A percentile compares a stretch with the other conserved stretches of the same genome.
phyloP scores from a whole-genome alignment of 2,329 filamentous ascomycete species.

The Coniochaeta sp. region DNA sequence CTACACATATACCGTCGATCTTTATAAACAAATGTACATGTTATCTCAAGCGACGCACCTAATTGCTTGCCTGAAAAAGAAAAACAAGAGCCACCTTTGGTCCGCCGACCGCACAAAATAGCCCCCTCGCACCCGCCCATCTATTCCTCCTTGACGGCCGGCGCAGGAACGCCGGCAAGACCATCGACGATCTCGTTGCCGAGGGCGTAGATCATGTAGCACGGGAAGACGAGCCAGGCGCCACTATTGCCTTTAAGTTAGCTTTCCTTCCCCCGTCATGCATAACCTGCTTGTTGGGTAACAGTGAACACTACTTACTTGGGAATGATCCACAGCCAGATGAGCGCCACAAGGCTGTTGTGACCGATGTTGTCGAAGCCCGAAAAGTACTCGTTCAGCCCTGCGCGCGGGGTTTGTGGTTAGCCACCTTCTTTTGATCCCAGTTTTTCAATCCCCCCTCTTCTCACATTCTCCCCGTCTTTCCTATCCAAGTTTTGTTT shows the following conservation, averaged over 20 bases:
- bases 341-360: conserved; percentile 35
- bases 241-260: conserved; percentile 33
- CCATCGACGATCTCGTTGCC: conserved; percentile 42
- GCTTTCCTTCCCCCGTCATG: no score
- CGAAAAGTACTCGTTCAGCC: conserved; percentile 50
- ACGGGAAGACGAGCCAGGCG: conserved; percentile 45
- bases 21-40: no score
- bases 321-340: conserved; percentile 50
- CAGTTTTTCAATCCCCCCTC: background rate
- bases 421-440: background rate
- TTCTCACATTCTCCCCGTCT: no score
- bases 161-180: conserved; percentile 29
- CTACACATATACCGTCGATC: no score
- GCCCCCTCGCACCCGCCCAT: no score
- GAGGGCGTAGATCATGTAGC: conserved; percentile 43
- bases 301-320: conserved; percentile 44
- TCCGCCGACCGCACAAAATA: no score
- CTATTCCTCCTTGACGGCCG: conserved; percentile 32
- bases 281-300: no score
- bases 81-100: no score
- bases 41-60: no score
- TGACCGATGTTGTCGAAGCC: conserved; percentile 52
- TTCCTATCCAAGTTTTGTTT: no score
- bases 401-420: no score
- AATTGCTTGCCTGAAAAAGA: no score